phyloP scores from a whole-genome alignment of 768 basidiomycete genomes.

The Xerocomellus chrysenteron region DNA sequence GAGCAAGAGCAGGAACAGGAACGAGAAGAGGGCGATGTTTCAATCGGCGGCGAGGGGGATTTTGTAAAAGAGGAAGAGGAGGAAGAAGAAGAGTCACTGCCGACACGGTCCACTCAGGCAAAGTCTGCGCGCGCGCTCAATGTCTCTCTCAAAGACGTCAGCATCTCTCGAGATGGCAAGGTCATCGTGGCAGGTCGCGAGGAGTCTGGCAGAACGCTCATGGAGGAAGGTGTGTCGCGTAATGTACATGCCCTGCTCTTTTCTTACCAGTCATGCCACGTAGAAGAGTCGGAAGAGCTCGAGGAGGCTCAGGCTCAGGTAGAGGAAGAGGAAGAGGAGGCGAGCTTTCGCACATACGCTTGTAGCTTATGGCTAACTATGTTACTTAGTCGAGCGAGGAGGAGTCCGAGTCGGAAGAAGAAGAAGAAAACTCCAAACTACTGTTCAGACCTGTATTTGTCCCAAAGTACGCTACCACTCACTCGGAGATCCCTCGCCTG shows the following conservation, averaged over 20 bases:
- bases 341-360: constrained; percentile 26
- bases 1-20: constrained; percentile 48
- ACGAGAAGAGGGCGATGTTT: constrained; percentile 56
- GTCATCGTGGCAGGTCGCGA: constrained; percentile 78
- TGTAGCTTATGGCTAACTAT: constrained; percentile 16
- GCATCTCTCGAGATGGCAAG: constrained; percentile 75
- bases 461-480: constrained; percentile 66
- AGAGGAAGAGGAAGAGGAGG: constrained; percentile 37
- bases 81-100: constrained; percentile 46
- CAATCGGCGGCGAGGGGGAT: constrained; percentile 57
- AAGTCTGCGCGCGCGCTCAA: constrained; percentile 58
- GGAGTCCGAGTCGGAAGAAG: constrained; percentile 75
- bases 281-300: constrained; percentile 34
- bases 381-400: constrained; percentile 78
- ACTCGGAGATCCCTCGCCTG: not conserved
- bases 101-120: constrained; percentile 34
- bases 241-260: constrained; percentile 16
- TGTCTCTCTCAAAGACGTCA: constrained; percentile 75
- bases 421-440: constrained; percentile 68
- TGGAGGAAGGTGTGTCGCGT: constrained; percentile 48
- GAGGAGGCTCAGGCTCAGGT: constrained; percentile 47
- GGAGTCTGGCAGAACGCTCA: constrained; percentile 71
- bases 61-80: constrained; percentile 46
- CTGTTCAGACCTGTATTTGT: constrained; percentile 93
- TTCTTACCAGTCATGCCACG: constrained; percentile 2